phyloP scores from a whole-genome alignment of 2,329 filamentous ascomycete species.

The Camptophora hylomeconis region DNA sequence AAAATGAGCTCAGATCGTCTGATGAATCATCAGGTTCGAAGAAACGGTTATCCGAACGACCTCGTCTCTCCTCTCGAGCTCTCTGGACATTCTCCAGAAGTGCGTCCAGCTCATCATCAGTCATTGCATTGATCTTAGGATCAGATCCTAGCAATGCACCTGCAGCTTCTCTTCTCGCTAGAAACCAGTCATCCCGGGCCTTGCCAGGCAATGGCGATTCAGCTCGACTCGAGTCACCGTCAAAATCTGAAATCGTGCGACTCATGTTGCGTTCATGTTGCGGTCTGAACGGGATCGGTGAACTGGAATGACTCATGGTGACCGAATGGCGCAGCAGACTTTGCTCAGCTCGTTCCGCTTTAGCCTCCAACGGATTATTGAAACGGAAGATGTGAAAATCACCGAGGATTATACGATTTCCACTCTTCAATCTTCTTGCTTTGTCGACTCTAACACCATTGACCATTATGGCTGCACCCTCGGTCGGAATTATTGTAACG shows the following conservation, averaged over 20 bases:
- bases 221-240: conserved; percentile 57
- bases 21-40: conserved; percentile 61
- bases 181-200: conserved; percentile 86
- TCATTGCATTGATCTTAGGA: conserved; percentile 79
- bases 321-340: conserved; percentile 77
- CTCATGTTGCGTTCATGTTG: conserved; percentile 72
- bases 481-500: conserved; percentile 78
- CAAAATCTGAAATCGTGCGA: conserved; percentile 63
- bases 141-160: conserved; percentile 79
- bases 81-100: conserved; percentile 89
- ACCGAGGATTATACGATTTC: conserved; percentile 86
- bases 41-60: conserved; percentile 42
- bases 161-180: conserved; percentile 86
- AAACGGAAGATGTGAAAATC: conserved; percentile 99
- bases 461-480: conserved; percentile 95
- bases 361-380: conserved; percentile 92
- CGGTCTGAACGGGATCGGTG: conserved; percentile 48
- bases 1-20: conserved; percentile 79
- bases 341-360: conserved; percentile 78
- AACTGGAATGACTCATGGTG: conserved; percentile 49
- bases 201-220: conserved; percentile 62
- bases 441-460: conserved; percentile 85
- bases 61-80: conserved; percentile 71
- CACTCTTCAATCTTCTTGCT: conserved; percentile 73
- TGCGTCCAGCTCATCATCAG: conserved; percentile 85